phyloP scores from a whole-genome alignment of 2,329 filamentous ascomycete genomes.

The Capronia epimyces region DNA sequence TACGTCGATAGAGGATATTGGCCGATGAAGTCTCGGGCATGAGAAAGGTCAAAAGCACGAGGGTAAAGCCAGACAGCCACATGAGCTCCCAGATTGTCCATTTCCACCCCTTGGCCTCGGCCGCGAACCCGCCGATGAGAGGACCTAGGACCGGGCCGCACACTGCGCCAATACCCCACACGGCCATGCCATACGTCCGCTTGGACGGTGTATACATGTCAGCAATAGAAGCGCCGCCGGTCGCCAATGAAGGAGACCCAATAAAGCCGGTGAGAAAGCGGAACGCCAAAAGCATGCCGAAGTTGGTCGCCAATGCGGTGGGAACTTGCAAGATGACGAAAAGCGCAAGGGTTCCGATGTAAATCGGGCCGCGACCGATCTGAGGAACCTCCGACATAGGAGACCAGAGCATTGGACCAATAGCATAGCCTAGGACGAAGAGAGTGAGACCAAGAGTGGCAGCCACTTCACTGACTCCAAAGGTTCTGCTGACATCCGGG shows the following conservation, averaged over 20 bases:
- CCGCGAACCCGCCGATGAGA: slow-evolving; percentile 40
- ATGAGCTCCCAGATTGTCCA: slow-evolving; percentile 42
- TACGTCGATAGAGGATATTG: slow-evolving; percentile 41
- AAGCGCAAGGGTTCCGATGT: slow-evolving; percentile 44
- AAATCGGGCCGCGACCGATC: slow-evolving; percentile 47
- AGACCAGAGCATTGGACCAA: slow-evolving; percentile 45
- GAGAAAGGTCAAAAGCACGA: slow-evolving; percentile 34
- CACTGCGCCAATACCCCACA: slow-evolving; percentile 42
- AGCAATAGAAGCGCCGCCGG: slow-evolving; percentile 41
- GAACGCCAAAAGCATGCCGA: slow-evolving; percentile 50
- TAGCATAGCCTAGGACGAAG: slow-evolving; percentile 44
- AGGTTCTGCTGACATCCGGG: slow-evolving; percentile 38
- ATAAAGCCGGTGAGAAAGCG: slow-evolving; percentile 51
- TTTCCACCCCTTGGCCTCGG: slow-evolving; percentile 36
- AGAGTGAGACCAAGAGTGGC: slow-evolving; percentile 47
- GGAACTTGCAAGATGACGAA: slow-evolving; percentile 49
- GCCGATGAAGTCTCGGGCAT: slow-evolving; percentile 34
- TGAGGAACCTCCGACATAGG: slow-evolving; percentile 47
- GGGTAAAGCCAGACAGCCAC: slow-evolving; percentile 38
- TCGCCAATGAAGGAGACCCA: slow-evolving; percentile 43
- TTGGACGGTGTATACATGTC: slow-evolving; percentile 41
- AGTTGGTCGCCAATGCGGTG: slow-evolving; percentile 46
- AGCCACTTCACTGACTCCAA: slow-evolving; percentile 43
- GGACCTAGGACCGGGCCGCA: slow-evolving; percentile 39
- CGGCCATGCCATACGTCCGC: slow-evolving; percentile 37